Evolutionary conservation across 768 basidiomycete species (phyloP).

Genomic region (Naematelia encephala): DNA sequence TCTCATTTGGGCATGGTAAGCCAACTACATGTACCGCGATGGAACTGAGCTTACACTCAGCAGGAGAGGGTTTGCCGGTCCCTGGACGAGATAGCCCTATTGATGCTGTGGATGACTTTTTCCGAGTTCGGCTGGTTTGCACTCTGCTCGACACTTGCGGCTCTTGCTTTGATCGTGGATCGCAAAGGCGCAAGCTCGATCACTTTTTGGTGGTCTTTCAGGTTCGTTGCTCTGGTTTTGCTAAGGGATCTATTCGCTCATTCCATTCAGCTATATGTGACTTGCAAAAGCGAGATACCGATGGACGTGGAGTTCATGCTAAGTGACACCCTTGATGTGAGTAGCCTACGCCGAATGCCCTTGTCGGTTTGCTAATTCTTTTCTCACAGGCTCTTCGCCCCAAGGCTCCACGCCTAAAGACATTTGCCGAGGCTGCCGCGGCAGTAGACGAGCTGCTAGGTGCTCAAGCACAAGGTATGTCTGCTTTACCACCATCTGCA

Average conservation of each 20-base stretch:
- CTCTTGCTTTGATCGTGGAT: conserved; percentile 94
- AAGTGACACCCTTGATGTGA: conserved; percentile 85
- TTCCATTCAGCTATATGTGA: conserved; percentile 64
- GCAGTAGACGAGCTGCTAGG: conserved; percentile 90
- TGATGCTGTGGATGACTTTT: conserved; percentile 94
- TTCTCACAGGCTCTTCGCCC: conserved; percentile 75
- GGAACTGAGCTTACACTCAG: background rate
- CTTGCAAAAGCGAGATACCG: conserved; percentile 83
- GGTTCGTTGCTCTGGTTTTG: conserved; percentile 54
- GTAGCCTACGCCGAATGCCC: conserved; percentile 13
- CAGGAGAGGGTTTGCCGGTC: conserved; percentile 71
- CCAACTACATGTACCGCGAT: conserved; percentile 3
- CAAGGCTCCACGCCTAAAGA: conserved; percentile 66
- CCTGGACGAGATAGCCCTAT: conserved; percentile 70
- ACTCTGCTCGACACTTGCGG: conserved; percentile 91
- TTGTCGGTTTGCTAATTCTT: conserved; percentile 6
- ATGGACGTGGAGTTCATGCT: conserved; percentile 99
- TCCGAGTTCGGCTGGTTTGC: conserved; percentile 86
- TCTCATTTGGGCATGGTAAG: conserved; percentile 95
- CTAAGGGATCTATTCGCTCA: conserved; percentile 6
- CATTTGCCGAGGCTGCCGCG: conserved; percentile 75
- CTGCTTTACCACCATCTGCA: conserved; percentile 1
- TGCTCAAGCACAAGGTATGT: conserved; percentile 58
- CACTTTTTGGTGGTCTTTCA: conserved; percentile 91
- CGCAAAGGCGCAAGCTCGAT: conserved; percentile 87